Conservation (phyloP, 2,329 filamentous ascomycete genomes). For the Claviceps monticola region DNA sequence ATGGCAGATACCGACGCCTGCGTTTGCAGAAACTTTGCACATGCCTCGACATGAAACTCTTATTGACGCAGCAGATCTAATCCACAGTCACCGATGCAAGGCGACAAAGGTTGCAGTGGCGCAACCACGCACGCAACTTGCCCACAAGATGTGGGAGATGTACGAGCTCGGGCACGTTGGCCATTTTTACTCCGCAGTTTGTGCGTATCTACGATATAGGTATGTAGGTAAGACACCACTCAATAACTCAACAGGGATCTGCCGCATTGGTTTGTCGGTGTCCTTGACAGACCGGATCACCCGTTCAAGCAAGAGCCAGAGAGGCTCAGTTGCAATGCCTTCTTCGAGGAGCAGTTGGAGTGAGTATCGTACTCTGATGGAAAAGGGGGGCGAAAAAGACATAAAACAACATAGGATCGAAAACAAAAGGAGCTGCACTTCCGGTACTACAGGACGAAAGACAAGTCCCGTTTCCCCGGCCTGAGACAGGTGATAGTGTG, state of each 20-base stretch:
- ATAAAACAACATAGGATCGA: not conserved
- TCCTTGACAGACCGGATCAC: not conserved
- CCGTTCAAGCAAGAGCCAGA: no score
- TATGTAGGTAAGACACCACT: not conserved
- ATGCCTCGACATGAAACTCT: not conserved
- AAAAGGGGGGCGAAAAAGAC: not conserved
- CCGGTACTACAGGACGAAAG: no score
- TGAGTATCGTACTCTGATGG: not conserved
- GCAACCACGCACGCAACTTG: not conserved
- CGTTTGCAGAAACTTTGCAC: not conserved
- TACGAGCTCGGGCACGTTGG: no score
- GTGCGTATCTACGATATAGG: not conserved
- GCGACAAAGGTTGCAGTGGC: not conserved
- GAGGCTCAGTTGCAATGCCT: not conserved
- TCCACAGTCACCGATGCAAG: not conserved
- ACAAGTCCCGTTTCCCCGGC: no score
- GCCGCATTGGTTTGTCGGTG: conserved; percentile 1
- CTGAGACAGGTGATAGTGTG: no score
- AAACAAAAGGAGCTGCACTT: not conserved
- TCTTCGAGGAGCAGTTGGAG: not conserved
- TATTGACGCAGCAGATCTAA: not conserved
- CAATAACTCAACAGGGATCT: conserved; percentile 1
- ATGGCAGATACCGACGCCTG: not conserved
- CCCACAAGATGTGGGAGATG: not conserved
- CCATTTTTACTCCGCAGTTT: not conserved